These are phyloP conservation scores for Cladorrhinum sp. DNA, from an alignment of 2,329 filamentous ascomycete species.

Conservation along the genomic window DNA sequence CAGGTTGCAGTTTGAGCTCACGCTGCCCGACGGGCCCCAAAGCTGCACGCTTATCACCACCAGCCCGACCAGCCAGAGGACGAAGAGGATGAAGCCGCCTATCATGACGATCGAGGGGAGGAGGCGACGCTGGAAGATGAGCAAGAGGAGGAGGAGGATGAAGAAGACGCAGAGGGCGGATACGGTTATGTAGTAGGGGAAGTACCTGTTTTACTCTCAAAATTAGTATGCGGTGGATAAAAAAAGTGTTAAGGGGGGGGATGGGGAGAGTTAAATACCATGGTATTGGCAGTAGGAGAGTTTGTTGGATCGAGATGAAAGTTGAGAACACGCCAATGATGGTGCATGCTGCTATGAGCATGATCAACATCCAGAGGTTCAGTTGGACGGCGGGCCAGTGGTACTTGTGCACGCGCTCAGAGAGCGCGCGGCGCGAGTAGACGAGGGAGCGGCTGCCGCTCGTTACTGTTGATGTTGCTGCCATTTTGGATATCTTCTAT, in stretches of 20 bases:
- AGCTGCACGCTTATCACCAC: slow-evolving; percentile 61
- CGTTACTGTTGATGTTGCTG: slow-evolving; percentile 39
- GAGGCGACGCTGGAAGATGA: slow-evolving; percentile 59
- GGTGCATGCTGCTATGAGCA: slow-evolving; percentile 56
- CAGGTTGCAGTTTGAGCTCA: slow-evolving; percentile 58
- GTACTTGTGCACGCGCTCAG: slow-evolving; percentile 54
- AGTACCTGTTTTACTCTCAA: slow-evolving; percentile 50
- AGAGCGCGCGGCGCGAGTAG: slow-evolving; percentile 40
- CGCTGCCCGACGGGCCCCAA: slow-evolving; percentile 57
- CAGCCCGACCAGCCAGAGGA: slow-evolving; percentile 65
- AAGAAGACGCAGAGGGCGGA: slow-evolving; percentile 60
- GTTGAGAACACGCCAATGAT: slow-evolving; percentile 60
- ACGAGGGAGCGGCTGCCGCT: slow-evolving; percentile 38
- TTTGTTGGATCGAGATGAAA: slow-evolving; percentile 58
- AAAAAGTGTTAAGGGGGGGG: neutral
- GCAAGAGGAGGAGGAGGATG: slow-evolving; percentile 61
- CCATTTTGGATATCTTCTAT: slow-evolving; percentile 28
- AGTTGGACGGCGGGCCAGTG: slow-evolving; percentile 67
- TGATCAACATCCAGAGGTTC: slow-evolving; percentile 65
- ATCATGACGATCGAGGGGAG: slow-evolving; percentile 61
- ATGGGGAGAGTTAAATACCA: slow-evolving; percentile 50
- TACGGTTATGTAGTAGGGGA: slow-evolving; percentile 63
- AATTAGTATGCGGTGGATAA: neutral
- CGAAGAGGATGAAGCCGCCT: slow-evolving; percentile 62
- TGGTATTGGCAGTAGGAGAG: slow-evolving; percentile 53